Base-by-base conservation (phyloP, 495 filamentous ascomycete species). In the Neurospora sp. region DNA sequence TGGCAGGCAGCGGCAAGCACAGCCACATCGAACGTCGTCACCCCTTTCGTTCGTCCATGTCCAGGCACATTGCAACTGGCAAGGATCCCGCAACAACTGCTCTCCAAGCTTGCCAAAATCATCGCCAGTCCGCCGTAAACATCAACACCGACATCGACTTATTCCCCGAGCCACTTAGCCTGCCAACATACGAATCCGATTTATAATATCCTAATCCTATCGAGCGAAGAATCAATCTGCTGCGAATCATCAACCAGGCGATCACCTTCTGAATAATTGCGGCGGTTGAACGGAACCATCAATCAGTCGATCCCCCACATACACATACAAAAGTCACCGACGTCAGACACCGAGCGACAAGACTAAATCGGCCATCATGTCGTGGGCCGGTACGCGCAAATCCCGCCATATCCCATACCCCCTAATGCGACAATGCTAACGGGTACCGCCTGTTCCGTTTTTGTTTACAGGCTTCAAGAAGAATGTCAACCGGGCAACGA, bases 401-500 rank as follows among this genome's bases (percentile, higher is more conserved):
- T 73, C 77, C 75, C 74, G 59, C 76, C 69, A 75, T 74, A 70
- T 8, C 73, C 74, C 72, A 69, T 69, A 17, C 69, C 66, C 48
- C 36, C 10, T 54, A 19, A 66, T 66, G 13, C 54, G 54, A 66
- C 54, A 66, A 66, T 10, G 28, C 38, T 39, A 66, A 48, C 28
- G 17, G 31, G 42, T 69, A 62, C 72, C 71, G 69, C 54, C 75
- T 70, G 15, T 34, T 38, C 13, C 54, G 37, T 31, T 71, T 37
- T 73, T 76, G 45, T 78, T 28, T 21, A 5, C 77, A 97, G 96
- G 96, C 71, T 98, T 99, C 85, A 98, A 98, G 88, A 98, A 98
- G 82, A 96, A 95, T 88, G 94, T 97, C 86, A 96, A 96, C 86
- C 93, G 96, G 83, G 95, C 96, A 74, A 97, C 94, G 82, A 98